Evolutionary conservation across 305 asterid genomes (phyloP).

Genomic region (Fraxinus albicans): DNA sequence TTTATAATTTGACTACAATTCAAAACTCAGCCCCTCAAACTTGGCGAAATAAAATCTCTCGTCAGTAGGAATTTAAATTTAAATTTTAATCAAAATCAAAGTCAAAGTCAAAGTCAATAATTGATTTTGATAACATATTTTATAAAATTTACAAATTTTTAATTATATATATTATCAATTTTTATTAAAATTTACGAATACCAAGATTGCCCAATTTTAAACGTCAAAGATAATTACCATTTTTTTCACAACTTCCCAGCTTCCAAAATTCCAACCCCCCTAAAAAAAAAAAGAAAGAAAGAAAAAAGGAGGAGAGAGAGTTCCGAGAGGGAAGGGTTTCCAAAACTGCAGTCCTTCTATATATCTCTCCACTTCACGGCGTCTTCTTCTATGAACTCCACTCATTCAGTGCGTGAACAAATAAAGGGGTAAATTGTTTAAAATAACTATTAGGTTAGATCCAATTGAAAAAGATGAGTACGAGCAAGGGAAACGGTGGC

Average conservation of each 20-base stretch:
- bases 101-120: too few relatives aligned
- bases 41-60: not conserved
- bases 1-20: not conserved
- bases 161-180: too few relatives aligned
- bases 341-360: constrained; percentile 18
- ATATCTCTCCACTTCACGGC: constrained; percentile 29
- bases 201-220: too few relatives aligned
- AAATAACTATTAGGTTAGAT: constrained; percentile 24
- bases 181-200: too few relatives aligned
- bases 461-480: constrained; percentile 43
- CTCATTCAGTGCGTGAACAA: constrained; percentile 22
- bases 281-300: not conserved
- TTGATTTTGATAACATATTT: too few relatives aligned
- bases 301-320: not conserved
- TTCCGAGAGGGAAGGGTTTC: constrained; percentile 34
- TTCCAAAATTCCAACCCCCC: not conserved
- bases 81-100: too few relatives aligned
- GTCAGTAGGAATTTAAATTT: too few relatives aligned
- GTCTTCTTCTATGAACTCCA: constrained; percentile 31
- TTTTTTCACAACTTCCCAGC: not conserved
- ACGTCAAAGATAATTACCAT: not conserved
- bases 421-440: constrained; percentile 27
- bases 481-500: constrained; percentile 40
- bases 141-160: too few relatives aligned
- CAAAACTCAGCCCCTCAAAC: not conserved